Evolutionary conservation across 2,329 filamentous ascomycete genomes (phyloP), one percentile per base, ranked within the genome.

Genomic region (Diaporthe sp.): DNA sequence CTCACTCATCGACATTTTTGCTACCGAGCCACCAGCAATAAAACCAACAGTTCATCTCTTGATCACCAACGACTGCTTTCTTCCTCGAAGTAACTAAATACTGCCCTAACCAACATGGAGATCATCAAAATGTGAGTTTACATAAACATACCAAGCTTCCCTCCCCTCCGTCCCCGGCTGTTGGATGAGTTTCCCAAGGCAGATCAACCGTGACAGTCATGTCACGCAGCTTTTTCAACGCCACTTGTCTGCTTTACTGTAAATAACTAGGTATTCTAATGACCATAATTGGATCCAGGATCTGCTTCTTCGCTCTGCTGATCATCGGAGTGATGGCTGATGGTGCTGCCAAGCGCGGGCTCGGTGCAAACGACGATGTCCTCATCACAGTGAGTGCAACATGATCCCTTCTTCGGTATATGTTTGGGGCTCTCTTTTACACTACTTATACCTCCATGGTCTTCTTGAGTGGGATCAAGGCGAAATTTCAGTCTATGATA

Each of bases 341-440:
- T 58, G 55, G 34, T n/a, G 15, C 49, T 25, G 74, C 78, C 39
- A 80, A 80, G 74, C 78, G 79, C 6, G 78, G 79, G 25, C 67
- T 79, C 1, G 77, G 70, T 28, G 75, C 73, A 31, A 79, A 80
- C 53, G 78, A 80, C n/a, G 78, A 77, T 22, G 61, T 79, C 20
- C 73, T 72, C 31, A 78, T 79, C 78, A 39, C 51, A 37, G 75
- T 58, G 63, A 22, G 70, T 63, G 22, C n/a, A 20, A 22, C n/a
- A 25, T 72, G 12, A 8, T 37, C 12, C 55, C 28, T 20, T 71
- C 17, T 22, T 10, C 6, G 15, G 7, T 25, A 37, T 13, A 25
- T 12, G 22, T 39, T 61, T 61, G 3, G 22, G 22, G 49, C 5
- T 22, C 7, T 49, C 44, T 22, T 49, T 9, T 22, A 49, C 7